phyloP scores from a whole-genome alignment of 228 moss, liverwort and hornwort species.

The Sphagnum magellanicum region DNA sequence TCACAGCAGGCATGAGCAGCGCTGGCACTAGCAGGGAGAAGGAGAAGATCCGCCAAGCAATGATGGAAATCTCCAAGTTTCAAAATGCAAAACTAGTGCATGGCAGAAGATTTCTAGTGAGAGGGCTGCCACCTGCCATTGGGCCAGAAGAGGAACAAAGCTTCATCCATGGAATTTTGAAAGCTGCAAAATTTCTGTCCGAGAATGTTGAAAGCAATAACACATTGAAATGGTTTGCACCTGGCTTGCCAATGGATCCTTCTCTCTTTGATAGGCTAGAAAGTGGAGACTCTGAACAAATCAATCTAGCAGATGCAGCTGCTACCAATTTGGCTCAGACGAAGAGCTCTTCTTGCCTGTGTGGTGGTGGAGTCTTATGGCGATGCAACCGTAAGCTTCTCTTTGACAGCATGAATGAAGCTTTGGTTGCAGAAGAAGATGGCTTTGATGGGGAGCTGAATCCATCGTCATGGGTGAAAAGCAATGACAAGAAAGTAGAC shows the following conservation, averaged over 20 bases:
- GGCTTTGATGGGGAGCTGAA: slow-evolving; percentile 26
- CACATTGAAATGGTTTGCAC: slow-evolving; percentile 41
- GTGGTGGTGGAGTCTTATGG: slow-evolving; percentile 35
- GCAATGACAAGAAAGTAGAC: slow-evolving; percentile 2
- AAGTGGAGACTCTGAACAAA: slow-evolving; percentile 12
- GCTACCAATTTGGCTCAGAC: neutral
- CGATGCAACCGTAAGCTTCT: slow-evolving; percentile 47
- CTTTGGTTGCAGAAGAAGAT: slow-evolving; percentile 17
- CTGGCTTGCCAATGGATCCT: slow-evolving; percentile 37
- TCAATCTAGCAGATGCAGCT: slow-evolving; percentile 4
- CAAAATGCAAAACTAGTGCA: slow-evolving; percentile 4
- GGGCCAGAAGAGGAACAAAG: slow-evolving; percentile 17
- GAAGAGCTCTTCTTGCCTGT: neutral
- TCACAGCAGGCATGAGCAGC: slow-evolving; percentile 1
- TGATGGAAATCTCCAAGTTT: slow-evolving; percentile 36
- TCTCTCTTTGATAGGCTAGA: slow-evolving; percentile 42
- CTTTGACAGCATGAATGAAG: slow-evolving; percentile 49
- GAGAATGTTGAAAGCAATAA: slow-evolving; percentile 18
- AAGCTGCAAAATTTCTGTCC: slow-evolving; percentile 35
- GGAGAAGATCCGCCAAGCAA: slow-evolving; percentile 41
- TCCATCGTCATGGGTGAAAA: slow-evolving; percentile 14
- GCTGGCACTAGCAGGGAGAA: slow-evolving; percentile 1
- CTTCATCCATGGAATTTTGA: slow-evolving; percentile 29
- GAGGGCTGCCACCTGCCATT: neutral
- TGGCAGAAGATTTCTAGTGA: too few species aligned